A percentile compares a stretch with the other conserved stretches of the same genome.
phyloP scores from a whole-genome alignment of 2,329 filamentous ascomycete species.

The Aureobasidium sp. region DNA sequence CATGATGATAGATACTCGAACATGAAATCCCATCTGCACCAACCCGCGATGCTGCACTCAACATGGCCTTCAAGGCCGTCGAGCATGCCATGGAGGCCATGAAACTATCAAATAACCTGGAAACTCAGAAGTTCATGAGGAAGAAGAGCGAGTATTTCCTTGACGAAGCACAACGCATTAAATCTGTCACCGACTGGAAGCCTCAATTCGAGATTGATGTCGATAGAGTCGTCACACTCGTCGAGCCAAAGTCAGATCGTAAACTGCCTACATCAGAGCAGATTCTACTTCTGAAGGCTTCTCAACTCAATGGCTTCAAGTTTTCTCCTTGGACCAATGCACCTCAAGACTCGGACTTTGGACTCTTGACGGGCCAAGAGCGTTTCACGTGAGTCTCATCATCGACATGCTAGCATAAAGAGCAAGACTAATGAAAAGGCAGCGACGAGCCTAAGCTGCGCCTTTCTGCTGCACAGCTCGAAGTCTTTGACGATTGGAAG shows the following conservation, averaged over 20 bases:
- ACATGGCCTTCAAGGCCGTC: constrained; percentile 67
- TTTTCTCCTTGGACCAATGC: constrained; percentile 78
- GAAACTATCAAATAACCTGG: constrained; percentile 50
- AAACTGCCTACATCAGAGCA: constrained; percentile 65
- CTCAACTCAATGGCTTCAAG: constrained; percentile 70
- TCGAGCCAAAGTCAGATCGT: constrained; percentile 50
- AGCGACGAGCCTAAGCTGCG: constrained; percentile 65
- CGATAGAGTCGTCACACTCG: constrained; percentile 30
- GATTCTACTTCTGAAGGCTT: constrained; percentile 68
- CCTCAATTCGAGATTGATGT: constrained; percentile 8
- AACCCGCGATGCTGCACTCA: constrained; percentile 59
- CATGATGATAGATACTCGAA: not conserved
- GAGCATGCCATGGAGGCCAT: constrained; percentile 78
- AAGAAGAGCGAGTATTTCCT: constrained; percentile 59
- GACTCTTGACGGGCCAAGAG: constrained; percentile 40
- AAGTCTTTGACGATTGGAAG: constrained; percentile 79
- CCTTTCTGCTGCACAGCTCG: constrained; percentile 65
- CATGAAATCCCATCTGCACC: constrained; percentile 26
- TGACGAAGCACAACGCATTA: constrained; percentile 67
- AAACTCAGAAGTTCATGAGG: constrained; percentile 46
- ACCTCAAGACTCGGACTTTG: constrained; percentile 57
- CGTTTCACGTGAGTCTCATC: constrained; percentile 55
- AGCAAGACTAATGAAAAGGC: not conserved
- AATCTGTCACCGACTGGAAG: constrained; percentile 37
- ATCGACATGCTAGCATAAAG: no score